Percentiles rank a stretch among this genome's conserved stretches.
These are phyloP conservation scores for Trichomonas vaginalis DNA, from an alignment of 208 protist genomes.

Conservation along the genomic window DNA sequence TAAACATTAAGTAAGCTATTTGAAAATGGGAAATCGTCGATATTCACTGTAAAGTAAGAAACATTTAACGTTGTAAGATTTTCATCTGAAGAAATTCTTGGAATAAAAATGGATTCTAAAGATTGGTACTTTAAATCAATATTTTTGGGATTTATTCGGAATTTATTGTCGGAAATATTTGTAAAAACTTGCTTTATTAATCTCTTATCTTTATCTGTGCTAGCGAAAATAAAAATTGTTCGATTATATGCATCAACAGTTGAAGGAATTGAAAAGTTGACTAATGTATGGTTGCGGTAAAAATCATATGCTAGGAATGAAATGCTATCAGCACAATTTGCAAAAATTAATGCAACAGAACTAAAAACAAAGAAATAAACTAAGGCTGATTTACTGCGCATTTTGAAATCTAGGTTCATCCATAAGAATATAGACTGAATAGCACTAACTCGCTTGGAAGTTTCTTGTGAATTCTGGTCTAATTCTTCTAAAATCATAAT, in stretches of 20 bases:
- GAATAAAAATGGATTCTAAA: too few relatives aligned
- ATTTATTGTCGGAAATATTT: background rate
- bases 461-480: too few relatives aligned
- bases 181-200: background rate
- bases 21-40: background rate
- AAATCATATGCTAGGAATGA: background rate
- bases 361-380: background rate
- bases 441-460: too few relatives aligned
- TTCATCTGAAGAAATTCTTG: background rate
- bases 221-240: background rate
- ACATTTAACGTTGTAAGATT: background rate
- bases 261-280: background rate
- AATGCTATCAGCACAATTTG: background rate
- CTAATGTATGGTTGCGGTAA: background rate
- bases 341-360: background rate
- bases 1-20: background rate
- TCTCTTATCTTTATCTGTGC: background rate
- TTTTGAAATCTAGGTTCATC: background rate
- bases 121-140: too few relatives aligned
- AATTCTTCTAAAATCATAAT: too few relatives aligned
- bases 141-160: background rate
- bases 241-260: background rate
- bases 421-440: too few relatives aligned
- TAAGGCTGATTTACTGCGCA: background rate
- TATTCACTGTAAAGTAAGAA: background rate